These are phyloP conservation scores for Alternaria novae-zelandiae DNA, from an alignment of 2,329 filamentous ascomycete genomes.

Conservation along the genomic window DNA sequence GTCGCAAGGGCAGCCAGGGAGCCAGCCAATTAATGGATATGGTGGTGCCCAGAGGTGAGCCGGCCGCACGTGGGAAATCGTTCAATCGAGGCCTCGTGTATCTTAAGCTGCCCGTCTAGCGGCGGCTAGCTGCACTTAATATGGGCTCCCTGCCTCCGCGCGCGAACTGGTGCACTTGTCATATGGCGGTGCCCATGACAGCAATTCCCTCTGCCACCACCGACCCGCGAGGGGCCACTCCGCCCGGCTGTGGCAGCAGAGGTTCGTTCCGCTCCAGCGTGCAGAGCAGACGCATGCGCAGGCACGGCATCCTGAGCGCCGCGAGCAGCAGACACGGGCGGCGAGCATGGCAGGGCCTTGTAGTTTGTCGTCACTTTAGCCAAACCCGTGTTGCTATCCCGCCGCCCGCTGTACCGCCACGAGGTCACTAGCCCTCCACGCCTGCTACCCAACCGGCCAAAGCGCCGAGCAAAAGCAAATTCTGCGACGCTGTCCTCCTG, in stretches of 20 bases:
- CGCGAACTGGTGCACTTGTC: slow-evolving; percentile 28
- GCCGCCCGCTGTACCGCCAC: slow-evolving; percentile 37
- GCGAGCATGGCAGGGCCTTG: slow-evolving; percentile 8
- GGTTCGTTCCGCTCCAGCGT: not conserved
- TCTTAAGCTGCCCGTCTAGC: slow-evolving; percentile 42
- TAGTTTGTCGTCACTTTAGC: slow-evolving; percentile 22
- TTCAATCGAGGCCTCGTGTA: slow-evolving; percentile 49
- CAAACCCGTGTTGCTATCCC: slow-evolving; percentile 20
- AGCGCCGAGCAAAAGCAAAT: slow-evolving; percentile 22
- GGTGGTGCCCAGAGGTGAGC: slow-evolving; percentile 33
- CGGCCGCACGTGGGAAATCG: slow-evolving; percentile 48
- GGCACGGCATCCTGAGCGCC: not conserved
- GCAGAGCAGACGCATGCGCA: slow-evolving; percentile 11
- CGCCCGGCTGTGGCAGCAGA: not conserved
- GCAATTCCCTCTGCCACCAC: not conserved
- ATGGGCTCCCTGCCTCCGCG: slow-evolving; percentile 32
- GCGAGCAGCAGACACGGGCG: slow-evolving; percentile 12
- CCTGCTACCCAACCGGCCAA: slow-evolving; percentile 30
- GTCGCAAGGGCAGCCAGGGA: slow-evolving; percentile 22
- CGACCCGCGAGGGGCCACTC: not conserved
- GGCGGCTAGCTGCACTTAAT: slow-evolving; percentile 47
- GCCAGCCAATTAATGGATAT: slow-evolving; percentile 38
- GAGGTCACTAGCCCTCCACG: slow-evolving; percentile 26
- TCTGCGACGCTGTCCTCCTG: slow-evolving; percentile 2
- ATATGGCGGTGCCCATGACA: slow-evolving; percentile 16